Evolutionary conservation across 208 protist species (phyloP).

Genomic region (Zelonia costaricensis): DNA sequence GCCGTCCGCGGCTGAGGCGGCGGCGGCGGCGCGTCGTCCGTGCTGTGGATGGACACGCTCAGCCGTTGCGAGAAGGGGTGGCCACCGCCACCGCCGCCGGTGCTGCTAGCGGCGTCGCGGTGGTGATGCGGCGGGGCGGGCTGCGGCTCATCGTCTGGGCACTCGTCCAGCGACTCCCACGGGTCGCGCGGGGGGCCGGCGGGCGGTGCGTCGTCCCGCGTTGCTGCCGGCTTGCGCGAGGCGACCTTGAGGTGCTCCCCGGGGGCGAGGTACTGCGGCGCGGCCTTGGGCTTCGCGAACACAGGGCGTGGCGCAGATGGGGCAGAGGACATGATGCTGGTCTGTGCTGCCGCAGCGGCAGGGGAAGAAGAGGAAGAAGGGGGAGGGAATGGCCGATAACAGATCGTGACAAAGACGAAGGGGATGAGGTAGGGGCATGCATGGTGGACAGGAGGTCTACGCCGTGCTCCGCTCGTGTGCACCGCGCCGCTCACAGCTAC

Average conservation of each 20-base stretch:
- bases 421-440: too few species aligned
- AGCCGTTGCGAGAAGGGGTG: slow-evolving; percentile 9
- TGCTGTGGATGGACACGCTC: slow-evolving; percentile 2
- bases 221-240: slow-evolving; percentile 13
- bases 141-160: background rate
- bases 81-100: background rate
- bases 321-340: slow-evolving; percentile 3
- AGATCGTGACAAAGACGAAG: too few species aligned
- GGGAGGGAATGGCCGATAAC: too few species aligned
- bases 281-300: slow-evolving; percentile 10
- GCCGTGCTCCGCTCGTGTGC: too few species aligned
- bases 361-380: background rate
- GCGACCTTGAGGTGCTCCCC: slow-evolving; percentile 30
- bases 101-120: background rate
- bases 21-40: slow-evolving; percentile 1
- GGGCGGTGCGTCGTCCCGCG: background rate
- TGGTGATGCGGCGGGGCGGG: background rate
- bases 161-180: slow-evolving; percentile 20
- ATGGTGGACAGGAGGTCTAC: too few species aligned
- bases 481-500: too few species aligned
- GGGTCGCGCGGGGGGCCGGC: slow-evolving; percentile 19
- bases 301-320: slow-evolving; percentile 9
- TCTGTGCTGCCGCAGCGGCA: too few species aligned
- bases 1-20: background rate
- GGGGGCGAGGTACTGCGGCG: slow-evolving; percentile 21